Conservation (phyloP, 208 protist species). For the Naegleria lovaniensis region DNA sequence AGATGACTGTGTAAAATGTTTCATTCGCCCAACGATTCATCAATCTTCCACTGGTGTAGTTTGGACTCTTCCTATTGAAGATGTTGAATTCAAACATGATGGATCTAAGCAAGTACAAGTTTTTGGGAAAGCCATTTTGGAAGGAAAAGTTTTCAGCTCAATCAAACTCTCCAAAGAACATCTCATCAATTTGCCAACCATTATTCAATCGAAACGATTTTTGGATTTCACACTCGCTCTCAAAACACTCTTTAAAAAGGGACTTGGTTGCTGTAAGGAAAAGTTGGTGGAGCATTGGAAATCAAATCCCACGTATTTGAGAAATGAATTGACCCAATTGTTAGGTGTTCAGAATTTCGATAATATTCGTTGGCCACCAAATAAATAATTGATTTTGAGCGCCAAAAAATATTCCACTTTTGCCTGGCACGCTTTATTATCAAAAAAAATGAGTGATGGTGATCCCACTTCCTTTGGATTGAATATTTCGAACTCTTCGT, state of each 20-base stretch:
- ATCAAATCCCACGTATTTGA: not conserved
- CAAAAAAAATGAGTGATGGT: too few relatives aligned
- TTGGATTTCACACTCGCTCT: not conserved
- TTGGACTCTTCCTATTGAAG: not conserved
- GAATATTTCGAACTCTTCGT: too few relatives aligned
- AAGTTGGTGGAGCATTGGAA: not conserved
- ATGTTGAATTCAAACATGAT: not conserved
- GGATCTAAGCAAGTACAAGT: not conserved
- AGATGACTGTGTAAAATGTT: not conserved
- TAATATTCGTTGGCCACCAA: too few relatives aligned
- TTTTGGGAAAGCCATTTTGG: not conserved
- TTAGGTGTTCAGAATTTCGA: too few relatives aligned
- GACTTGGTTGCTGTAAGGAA: not conserved
- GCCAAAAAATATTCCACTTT: too few relatives aligned
- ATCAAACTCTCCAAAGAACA: not conserved
- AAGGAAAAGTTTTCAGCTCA: slow-evolving; percentile 10
- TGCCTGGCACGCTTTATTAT: too few relatives aligned
- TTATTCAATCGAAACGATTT: not conserved
- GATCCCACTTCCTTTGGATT: too few relatives aligned
- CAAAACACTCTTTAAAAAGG: not conserved
- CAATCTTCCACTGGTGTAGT: not conserved
- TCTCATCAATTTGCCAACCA: not conserved
- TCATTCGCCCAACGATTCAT: not conserved
- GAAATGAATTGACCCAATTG: not conserved
- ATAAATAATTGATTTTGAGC: too few relatives aligned